Conservation (phyloP, 1,284 basidiomycete genomes). For the Microbotryum saponariae region DNA sequence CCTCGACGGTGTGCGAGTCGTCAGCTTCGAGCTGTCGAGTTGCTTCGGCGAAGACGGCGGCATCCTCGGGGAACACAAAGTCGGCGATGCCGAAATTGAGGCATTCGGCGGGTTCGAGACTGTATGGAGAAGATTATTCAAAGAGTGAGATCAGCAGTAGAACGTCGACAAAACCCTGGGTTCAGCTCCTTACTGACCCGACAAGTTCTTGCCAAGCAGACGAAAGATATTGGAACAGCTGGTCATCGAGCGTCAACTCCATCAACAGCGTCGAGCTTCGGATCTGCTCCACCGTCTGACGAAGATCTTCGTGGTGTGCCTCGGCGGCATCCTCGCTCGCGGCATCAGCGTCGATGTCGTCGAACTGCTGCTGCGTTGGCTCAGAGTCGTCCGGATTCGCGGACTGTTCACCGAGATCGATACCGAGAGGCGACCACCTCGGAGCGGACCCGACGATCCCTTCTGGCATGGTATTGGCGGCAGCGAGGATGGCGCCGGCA, state of each 20-base stretch:
- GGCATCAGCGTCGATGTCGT: background rate
- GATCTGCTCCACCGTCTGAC: constrained; percentile 79
- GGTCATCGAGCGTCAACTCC: constrained; percentile 87
- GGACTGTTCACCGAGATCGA: constrained; percentile 15
- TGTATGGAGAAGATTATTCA: constrained; percentile 38
- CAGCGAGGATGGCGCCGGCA: background rate
- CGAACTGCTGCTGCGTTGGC: background rate
- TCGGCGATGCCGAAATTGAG: constrained; percentile 72
- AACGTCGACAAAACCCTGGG: background rate
- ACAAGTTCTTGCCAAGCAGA: constrained; percentile 87
- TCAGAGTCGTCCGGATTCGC: background rate
- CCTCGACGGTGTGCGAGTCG: constrained; percentile 89
- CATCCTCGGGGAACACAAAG: constrained; percentile 74
- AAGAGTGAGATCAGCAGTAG: background rate
- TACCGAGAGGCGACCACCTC: constrained; percentile 24
- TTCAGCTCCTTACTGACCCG: constrained; percentile 56
- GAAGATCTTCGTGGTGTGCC: constrained; percentile 48
- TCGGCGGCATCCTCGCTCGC: background rate
- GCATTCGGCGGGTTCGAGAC: constrained; percentile 74
- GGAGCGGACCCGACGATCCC: background rate
- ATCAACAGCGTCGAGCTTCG: constrained; percentile 91
- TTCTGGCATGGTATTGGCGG: constrained; percentile 2
- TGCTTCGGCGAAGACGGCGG: constrained; percentile 77
- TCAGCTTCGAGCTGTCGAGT: constrained; percentile 78
- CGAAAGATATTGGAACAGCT: constrained; percentile 80